These are phyloP conservation scores for Trametes cinnabarina DNA, from an alignment of 768 basidiomycete genomes.

Conservation along the genomic window DNA sequence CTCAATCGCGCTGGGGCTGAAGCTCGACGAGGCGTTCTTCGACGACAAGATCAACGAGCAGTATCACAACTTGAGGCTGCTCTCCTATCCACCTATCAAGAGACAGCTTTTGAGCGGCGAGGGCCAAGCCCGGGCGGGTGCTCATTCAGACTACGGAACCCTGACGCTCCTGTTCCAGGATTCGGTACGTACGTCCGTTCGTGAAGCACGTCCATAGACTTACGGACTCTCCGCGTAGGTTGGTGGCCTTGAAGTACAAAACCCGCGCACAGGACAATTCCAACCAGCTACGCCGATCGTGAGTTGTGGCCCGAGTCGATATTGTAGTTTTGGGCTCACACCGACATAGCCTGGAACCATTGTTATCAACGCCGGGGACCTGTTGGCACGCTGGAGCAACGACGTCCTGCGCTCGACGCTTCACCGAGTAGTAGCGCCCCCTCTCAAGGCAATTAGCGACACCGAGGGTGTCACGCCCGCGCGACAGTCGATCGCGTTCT, in stretches of 20 bases:
- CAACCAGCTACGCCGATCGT: slow-evolving; percentile 77
- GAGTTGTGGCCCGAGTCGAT: slow-evolving; percentile 23
- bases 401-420: slow-evolving; percentile 76
- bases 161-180: slow-evolving; percentile 12
- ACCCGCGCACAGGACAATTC: slow-evolving; percentile 71
- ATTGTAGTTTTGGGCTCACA: too few species aligned
- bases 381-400: slow-evolving; percentile 82
- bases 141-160: slow-evolving; percentile 61
- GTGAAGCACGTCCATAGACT: not conserved
- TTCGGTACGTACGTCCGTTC: not conserved
- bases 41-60: slow-evolving; percentile 73
- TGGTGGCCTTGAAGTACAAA: slow-evolving; percentile 80
- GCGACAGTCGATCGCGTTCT: slow-evolving; percentile 83
- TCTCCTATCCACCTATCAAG: slow-evolving; percentile 80
- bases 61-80: slow-evolving; percentile 75
- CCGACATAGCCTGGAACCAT: slow-evolving; percentile 85
- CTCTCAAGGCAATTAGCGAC: slow-evolving; percentile 45
- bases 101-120: slow-evolving; percentile 52
- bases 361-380: slow-evolving; percentile 80
- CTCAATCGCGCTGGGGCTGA: slow-evolving; percentile 79
- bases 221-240: slow-evolving; percentile 63
- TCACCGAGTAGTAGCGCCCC: slow-evolving; percentile 79
- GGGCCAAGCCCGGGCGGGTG: slow-evolving; percentile 78
- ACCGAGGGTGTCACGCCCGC: slow-evolving; percentile 56
- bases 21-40: slow-evolving; percentile 71